Evolutionary conservation across 768 basidiomycete species (phyloP), one percentile per base, ranked within the genome.

Genomic region (Calocybe cyanea): DNA sequence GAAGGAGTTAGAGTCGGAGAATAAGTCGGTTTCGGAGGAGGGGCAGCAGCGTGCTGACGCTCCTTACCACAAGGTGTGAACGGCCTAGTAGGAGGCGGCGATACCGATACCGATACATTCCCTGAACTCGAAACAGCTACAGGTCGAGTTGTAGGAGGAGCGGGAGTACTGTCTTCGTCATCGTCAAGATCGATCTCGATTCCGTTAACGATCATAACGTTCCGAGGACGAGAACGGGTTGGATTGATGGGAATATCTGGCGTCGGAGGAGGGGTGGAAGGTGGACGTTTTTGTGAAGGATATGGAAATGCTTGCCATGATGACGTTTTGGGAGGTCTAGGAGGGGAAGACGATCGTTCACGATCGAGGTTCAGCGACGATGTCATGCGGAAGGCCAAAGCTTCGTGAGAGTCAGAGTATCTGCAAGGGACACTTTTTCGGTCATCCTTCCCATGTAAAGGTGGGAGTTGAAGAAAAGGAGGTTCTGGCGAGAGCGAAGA

Each of bases 401-500:
- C 18, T 10, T 34, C 15, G 20, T 21, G 15, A n/a, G 17, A 30
- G 11, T 37, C 24, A n/a, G 11, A 6, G 33, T 34, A 28, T 13
- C 33, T 15, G 15, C n/a, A 21, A 20, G 30, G 41, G 23, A 31
- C 19, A 24, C 20, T 15, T 46, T 11, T 15, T 42, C 15, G 40
- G 35, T 25, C 15, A 20, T 19, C 30, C 28, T 28, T 51, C 7
- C 36, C 36, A 1, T 21, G 35, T 10, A 42, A 40, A 30, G 43
- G 36, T 7, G 63, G 58, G 3, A 65, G 56, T 24, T 63, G 58
- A 25, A 67, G 57, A n/a, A 60, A 62, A 1, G 59, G 44, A 1
- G 63, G 61, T 32, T 62, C 61, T 2, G 67, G 64, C 2, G 66
- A 65, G 1, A 52, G 54, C 1, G 64, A 66, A 30, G 66, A 69